Evolutionary conservation across 768 basidiomycete genomes (phyloP).

Genomic region (Amanita pseudoporphyria): DNA sequence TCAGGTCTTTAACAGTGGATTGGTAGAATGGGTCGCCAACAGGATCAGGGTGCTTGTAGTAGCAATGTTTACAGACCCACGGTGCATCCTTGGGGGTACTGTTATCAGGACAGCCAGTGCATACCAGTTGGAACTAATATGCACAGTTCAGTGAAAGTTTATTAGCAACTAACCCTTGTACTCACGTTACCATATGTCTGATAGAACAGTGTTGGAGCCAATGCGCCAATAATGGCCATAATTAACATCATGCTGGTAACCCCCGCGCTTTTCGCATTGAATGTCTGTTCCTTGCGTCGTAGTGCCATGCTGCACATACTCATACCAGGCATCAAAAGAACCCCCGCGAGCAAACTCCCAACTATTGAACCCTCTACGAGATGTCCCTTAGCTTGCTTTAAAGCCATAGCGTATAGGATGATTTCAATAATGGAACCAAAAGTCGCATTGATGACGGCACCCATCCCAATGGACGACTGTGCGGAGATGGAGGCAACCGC

Average conservation of each 20-base stretch:
- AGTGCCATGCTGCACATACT: slow-evolving; percentile 93
- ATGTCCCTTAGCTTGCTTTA: slow-evolving; percentile 85
- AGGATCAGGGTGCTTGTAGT: slow-evolving; percentile 91
- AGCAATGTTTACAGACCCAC: slow-evolving; percentile 89
- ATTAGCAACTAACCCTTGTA: slow-evolving; percentile 12
- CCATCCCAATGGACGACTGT: slow-evolving; percentile 98
- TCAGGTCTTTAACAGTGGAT: slow-evolving; percentile 86
- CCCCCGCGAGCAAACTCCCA: slow-evolving; percentile 90
- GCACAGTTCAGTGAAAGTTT: slow-evolving; percentile 3
- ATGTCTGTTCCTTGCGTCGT: slow-evolving; percentile 88
- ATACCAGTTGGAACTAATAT: slow-evolving; percentile 76
- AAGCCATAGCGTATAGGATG: slow-evolving; percentile 81
- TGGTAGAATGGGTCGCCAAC: slow-evolving; percentile 95
- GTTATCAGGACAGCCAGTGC: slow-evolving; percentile 65
- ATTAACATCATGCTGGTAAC: slow-evolving; percentile 99
- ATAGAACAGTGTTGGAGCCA: slow-evolving; percentile 95
- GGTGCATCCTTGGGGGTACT: slow-evolving; percentile 31
- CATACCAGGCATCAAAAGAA: slow-evolving; percentile 92
- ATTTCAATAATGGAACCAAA: slow-evolving; percentile 99
- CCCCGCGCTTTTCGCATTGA: slow-evolving; percentile 98
- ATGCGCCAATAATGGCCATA: slow-evolving; percentile 97
- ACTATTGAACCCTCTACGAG: slow-evolving; percentile 97
- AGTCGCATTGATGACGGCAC: slow-evolving; percentile 98
- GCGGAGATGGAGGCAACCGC: slow-evolving; percentile 99
- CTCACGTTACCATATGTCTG: slow-evolving; percentile 95